Base-by-base conservation (phyloP, 78 protist species). In the Dictyostelium purpureum region DNA sequence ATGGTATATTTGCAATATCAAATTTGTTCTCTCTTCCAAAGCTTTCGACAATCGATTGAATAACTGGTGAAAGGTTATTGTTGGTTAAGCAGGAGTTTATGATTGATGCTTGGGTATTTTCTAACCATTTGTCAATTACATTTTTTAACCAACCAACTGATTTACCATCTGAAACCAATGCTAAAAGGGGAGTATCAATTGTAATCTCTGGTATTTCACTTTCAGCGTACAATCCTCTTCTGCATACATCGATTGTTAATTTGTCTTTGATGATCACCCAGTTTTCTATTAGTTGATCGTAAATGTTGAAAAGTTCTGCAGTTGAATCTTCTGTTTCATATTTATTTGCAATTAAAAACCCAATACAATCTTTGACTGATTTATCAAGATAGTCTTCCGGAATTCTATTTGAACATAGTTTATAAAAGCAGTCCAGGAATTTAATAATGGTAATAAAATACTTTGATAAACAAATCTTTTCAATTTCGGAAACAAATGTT, bases 51-150 rank as follows among this genome's bases (percentile, higher is more conserved):
- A 40, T 38, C 21, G 75, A 38, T 5, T 21, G 24, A 18, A 38
- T 67, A 31, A 28, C 37, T 14, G 21, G 16, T 38, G 24, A 40
- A 16, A 26, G 2, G 11, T 28, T 19, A 5, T 35, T 31, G 12
- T 80, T 35, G 5, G 28, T 26, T 21, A 52, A 12, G n/a, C 61
- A 54, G 16, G 21, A 21, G 33, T 33, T 18, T 2, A 67, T 35
- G 3, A 73, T 18, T 49, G 51, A 37, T 5, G 24, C 18, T 51
- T 80, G 89, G 24, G 47, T 67, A 3, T 16, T 43, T 19, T 43
- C 70, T 26, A 80, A n/a, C 89, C 89, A 80, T 33, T 65, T 51
- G 12, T 33, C 52, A 14, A 80, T 67, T 7, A 80, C 69, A 67
- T 16, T 10, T 42, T 49, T 49, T 1, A 80, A 28, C 21, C 28